Evolutionary conservation across 768 basidiomycete genomes (phyloP), one percentile per base, ranked within the genome.

Genomic region (Xerocomus spinulosus): DNA sequence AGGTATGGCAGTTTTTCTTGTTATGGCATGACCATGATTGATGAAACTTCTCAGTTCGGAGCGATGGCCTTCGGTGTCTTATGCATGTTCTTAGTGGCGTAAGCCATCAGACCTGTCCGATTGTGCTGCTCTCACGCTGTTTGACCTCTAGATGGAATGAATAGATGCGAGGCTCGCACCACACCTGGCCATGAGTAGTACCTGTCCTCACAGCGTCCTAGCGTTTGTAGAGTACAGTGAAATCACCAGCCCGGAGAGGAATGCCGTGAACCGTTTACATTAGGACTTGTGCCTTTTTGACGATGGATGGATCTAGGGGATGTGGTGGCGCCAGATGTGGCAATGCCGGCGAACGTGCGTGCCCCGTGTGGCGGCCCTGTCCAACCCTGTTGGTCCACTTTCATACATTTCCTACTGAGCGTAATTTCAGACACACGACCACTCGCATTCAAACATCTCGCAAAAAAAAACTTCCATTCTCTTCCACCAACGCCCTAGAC

Each of bases 21-120:
- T 50, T 32, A 32, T 34, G 54, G 45, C 49, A 52, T 49, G 44
- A 49, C 51, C 28, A 39, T 57, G 50, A 53, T 51, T 58, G 49
- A 65, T 51, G 43, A 43, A 36, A 48, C 39, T 53, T 66, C 55
- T 52, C 45, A 67, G 91, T 93, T 94, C 70, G 85, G 76, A 50
- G 92, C 91, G 50, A 94, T 95, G 92, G 80, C 80, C 40, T 79
- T 95, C 66, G 92, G 92, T 25, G 92, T 94, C 56, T 64, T 78
- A 62, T 93, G 91, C 74, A 95, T 95, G 92, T 85, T 91, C 66
- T 66, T 87, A 62, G 89, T 92, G 64, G 89, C 89, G 87, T 92
- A 78, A 81, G 87, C 80, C 55, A 40, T 60, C 42, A 45, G 18
- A 51, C 17, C 21, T 49, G 46, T 48, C 28, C 37, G 30, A 56